Evolutionary conservation across 257 asterid genomes (phyloP).

Genomic region (Nicotiana benthamiana): DNA sequence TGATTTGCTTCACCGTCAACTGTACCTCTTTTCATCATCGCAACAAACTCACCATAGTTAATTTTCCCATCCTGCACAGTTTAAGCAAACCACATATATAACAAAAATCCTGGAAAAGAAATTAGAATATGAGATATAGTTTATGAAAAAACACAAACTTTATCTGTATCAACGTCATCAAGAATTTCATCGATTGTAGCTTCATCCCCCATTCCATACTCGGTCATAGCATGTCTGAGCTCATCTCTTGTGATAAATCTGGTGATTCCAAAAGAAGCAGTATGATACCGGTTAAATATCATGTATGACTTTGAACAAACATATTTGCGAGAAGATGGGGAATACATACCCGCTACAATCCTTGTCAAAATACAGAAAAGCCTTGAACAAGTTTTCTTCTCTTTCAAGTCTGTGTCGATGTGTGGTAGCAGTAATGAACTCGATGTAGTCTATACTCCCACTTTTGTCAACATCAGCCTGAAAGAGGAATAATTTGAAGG

Average conservation of each 20-base stretch:
- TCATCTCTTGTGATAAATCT: slow-evolving; percentile 14
- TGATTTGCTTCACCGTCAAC: not conserved
- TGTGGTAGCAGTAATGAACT: slow-evolving; percentile 62
- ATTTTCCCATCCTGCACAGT: not conserved
- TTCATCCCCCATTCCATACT: slow-evolving; percentile 14
- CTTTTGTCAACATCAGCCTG: slow-evolving; percentile 63
- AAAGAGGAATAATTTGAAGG: not conserved
- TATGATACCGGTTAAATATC: not conserved
- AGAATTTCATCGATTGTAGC: slow-evolving; percentile 13
- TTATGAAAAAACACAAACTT: not conserved
- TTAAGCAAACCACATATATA: not conserved
- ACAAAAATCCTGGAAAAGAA: not conserved
- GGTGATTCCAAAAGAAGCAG: not conserved
- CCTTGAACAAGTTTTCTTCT: slow-evolving; percentile 45
- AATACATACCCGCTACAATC: slow-evolving; percentile 45
- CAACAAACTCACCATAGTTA: not conserved
- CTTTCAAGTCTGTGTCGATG: slow-evolving; percentile 58
- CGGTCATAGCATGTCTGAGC: slow-evolving; percentile 11
- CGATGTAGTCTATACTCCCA: slow-evolving; percentile 58
- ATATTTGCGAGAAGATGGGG: not conserved
- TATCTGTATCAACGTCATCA: slow-evolving; percentile 13
- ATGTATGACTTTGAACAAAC: not conserved
- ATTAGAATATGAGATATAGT: not conserved
- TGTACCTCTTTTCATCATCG: not conserved
- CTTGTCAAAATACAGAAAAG: slow-evolving; percentile 53